Evolutionary conservation across 768 basidiomycete species (phyloP).

Genomic region (Podaxis pistillaris): DNA sequence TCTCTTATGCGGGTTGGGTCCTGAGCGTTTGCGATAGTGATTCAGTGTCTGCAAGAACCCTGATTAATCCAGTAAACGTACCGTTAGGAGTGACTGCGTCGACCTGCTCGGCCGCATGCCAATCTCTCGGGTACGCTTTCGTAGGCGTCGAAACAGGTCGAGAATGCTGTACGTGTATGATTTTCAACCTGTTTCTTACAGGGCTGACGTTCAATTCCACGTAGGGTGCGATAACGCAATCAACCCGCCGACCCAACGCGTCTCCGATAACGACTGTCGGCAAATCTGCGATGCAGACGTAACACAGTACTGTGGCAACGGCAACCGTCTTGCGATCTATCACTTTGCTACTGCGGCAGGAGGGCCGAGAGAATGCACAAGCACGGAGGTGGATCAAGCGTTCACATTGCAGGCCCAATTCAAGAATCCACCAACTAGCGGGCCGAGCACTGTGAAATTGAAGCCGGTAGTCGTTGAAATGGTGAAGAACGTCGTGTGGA

Average conservation of each 20-base stretch:
- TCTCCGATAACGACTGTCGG: conserved; percentile 39
- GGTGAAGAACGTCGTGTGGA: conserved; percentile 38
- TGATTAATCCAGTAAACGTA: conserved; percentile 35
- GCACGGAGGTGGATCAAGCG: conserved; percentile 28
- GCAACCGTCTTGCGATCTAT: conserved; percentile 37
- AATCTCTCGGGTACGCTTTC: conserved; percentile 34
- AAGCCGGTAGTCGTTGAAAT: conserved; percentile 37
- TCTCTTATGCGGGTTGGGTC: not conserved
- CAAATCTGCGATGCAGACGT: conserved; percentile 38
- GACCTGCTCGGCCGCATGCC: conserved; percentile 48
- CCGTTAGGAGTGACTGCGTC: conserved; percentile 46
- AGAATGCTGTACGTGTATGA: conserved; percentile 44
- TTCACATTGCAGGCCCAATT: conserved; percentile 37
- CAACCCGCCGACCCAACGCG: conserved; percentile 32
- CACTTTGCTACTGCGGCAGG: conserved; percentile 27
- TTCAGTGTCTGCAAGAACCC: conserved; percentile 29
- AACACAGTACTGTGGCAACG: conserved; percentile 38
- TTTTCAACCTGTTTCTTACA: not conserved
- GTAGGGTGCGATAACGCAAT: conserved; percentile 40
- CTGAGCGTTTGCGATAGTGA: conserved; percentile 27
- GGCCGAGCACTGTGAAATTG: conserved; percentile 29
- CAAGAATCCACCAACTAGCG: conserved; percentile 31
- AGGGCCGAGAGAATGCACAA: conserved; percentile 28
- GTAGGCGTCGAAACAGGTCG: conserved; percentile 47
- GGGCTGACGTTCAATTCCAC: not conserved